Evolutionary conservation across 2,329 filamentous ascomycete genomes (phyloP).

Genomic region (Fusarium sulawesiense): DNA sequence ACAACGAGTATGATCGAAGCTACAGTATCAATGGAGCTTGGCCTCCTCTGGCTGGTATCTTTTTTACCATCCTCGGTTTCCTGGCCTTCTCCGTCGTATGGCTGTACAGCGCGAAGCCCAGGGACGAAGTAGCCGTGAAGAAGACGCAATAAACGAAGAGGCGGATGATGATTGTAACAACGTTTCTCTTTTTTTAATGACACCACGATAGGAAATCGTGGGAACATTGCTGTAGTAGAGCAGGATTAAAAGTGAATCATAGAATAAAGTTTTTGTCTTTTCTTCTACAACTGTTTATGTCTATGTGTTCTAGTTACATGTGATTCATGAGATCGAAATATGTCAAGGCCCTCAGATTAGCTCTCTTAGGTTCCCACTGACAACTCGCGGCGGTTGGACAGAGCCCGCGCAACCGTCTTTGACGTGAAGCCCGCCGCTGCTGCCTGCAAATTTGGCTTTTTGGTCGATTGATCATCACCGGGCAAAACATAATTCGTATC

Average conservation of each 20-base stretch:
- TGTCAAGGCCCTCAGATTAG: slow-evolving; percentile 63
- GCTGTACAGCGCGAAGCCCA: slow-evolving; percentile 74
- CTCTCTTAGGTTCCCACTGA: slow-evolving; percentile 66
- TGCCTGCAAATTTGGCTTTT: slow-evolving; percentile 70
- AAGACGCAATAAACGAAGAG: slow-evolving; percentile 58
- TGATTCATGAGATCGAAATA: slow-evolving; percentile 26
- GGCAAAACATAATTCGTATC: slow-evolving; percentile 46
- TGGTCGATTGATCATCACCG: slow-evolving; percentile 65
- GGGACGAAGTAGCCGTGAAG: slow-evolving; percentile 52
- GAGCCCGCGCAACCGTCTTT: slow-evolving; percentile 14
- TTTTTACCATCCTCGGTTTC: slow-evolving; percentile 85
- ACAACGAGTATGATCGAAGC: slow-evolving; percentile 95
- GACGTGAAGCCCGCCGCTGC: slow-evolving; percentile 47
- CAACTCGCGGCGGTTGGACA: slow-evolving; percentile 54
- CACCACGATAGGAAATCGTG: slow-evolving; percentile 19
- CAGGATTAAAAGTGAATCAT: slow-evolving; percentile 41
- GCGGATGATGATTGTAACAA: slow-evolving; percentile 33
- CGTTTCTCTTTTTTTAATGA: slow-evolving; percentile 27
- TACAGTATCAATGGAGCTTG: slow-evolving; percentile 91
- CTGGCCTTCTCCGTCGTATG: slow-evolving; percentile 86
- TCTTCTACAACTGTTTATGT: slow-evolving; percentile 9
- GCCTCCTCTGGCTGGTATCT: slow-evolving; percentile 93
- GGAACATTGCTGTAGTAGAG: slow-evolving; percentile 30
- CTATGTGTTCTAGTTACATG: neutral
- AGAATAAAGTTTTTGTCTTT: slow-evolving; percentile 37